A percentile compares a stretch with the other conserved stretches of the same genome.
Evolutionary conservation across 805 yeast genomes (phyloP).

Genomic region (Yamadazyma takamatsuzukensis): DNA sequence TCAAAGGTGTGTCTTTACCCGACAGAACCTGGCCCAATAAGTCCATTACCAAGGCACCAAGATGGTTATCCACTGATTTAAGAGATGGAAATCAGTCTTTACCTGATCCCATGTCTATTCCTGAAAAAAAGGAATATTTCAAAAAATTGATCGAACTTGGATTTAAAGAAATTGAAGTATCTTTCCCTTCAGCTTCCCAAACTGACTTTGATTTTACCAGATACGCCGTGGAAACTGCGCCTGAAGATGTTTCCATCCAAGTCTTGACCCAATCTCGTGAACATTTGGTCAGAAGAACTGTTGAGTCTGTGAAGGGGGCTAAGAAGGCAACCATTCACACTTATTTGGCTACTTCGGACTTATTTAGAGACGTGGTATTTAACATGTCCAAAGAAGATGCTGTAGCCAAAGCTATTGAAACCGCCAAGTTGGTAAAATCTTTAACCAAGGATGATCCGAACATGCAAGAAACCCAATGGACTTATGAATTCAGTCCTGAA

Average conservation of each 20-base stretch:
- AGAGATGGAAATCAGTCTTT: constrained; percentile 81
- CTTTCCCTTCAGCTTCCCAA: constrained; percentile 80
- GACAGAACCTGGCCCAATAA: constrained; percentile 73
- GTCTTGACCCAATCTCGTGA: constrained; percentile 77
- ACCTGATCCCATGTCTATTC: constrained; percentile 79
- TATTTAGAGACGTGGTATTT: constrained; percentile 73
- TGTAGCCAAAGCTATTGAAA: constrained; percentile 62
- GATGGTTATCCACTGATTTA: constrained; percentile 77
- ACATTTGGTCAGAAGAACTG: constrained; percentile 67
- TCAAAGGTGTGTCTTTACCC: constrained; percentile 51
- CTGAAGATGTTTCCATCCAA: constrained; percentile 71
- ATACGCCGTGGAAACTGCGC: constrained; percentile 74
- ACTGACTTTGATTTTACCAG: constrained; percentile 80
- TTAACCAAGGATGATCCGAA: constrained; percentile 73
- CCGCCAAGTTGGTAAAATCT: constrained; percentile 62
- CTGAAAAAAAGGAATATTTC: constrained; percentile 71
- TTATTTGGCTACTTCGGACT: constrained; percentile 72
- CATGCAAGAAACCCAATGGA: constrained; percentile 62
- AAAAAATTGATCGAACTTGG: constrained; percentile 70
- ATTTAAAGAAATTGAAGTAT: constrained; percentile 76
- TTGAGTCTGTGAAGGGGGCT: constrained; percentile 70
- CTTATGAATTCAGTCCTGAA: constrained; percentile 76
- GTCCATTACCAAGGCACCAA: constrained; percentile 64
- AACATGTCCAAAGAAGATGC: constrained; percentile 70
- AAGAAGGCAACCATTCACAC: constrained; percentile 69